Percentiles rank a stretch among this genome's conserved stretches.
These are phyloP conservation scores for Syzygium aqueum DNA, from an alignment of 345 rosid species.

Conservation along the genomic window DNA sequence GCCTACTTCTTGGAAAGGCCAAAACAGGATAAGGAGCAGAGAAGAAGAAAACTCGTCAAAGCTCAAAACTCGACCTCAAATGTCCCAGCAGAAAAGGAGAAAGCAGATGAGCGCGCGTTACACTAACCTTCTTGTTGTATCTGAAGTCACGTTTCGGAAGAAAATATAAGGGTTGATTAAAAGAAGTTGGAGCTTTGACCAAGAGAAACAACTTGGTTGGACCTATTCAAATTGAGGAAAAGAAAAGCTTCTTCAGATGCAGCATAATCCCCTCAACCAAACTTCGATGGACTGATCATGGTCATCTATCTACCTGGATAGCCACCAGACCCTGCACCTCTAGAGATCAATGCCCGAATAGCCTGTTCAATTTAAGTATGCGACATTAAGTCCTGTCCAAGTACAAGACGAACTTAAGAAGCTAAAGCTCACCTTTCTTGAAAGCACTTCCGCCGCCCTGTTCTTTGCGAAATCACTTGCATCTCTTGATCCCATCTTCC, in stretches of 20 bases:
- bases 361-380: conserved; percentile 24
- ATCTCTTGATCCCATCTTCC: conserved; percentile 12
- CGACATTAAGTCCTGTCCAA: background rate
- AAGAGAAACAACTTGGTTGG: conserved; percentile 67
- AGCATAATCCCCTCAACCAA: background rate
- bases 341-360: conserved; percentile 63
- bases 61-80: background rate
- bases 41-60: background rate
- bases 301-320: conserved; percentile 56
- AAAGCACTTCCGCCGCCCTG: conserved; percentile 63
- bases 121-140: conserved; percentile 67
- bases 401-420: conserved; percentile 5
- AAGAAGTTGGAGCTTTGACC: conserved; percentile 68
- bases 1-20: background rate
- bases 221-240: conserved; percentile 28
- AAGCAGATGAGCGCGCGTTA: background rate
- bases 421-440: conserved; percentile 45
- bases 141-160: conserved; percentile 93
- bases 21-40: background rate
- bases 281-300: background rate
- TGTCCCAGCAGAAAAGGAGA: background rate
- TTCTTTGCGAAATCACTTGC: conserved; percentile 39
- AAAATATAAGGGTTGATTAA: conserved; percentile 69
- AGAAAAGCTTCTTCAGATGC: background rate
- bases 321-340: conserved; percentile 69